Base-by-base conservation (phyloP, 2,329 filamentous ascomycete genomes). In the Emydomyces testavorans region DNA sequence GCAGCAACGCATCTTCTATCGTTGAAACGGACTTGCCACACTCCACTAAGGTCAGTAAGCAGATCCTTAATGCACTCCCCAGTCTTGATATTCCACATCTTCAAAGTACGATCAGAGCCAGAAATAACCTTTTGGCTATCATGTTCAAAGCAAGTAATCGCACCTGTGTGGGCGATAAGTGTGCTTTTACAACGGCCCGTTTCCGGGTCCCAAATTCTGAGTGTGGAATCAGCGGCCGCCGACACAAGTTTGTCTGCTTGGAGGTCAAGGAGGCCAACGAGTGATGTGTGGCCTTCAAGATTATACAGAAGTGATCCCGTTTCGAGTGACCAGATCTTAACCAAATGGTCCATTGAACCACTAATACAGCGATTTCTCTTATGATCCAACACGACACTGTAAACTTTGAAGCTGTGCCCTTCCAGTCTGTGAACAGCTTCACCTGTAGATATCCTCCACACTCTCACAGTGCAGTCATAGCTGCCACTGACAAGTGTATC, bases 21-120 rank as follows among this genome's bases (percentile, higher is more conserved):
- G 60, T 98, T 89, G 68, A 98, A 98, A 60, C 92, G 92, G 59
- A 98, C 92, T 70, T 98, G 92, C 92, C 92, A 98, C 6, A 98
- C 92, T n/a, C 90, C 89, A 56, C 83, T 90, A 29, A 98, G 74
- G 60, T 95, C 89, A 11, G 87, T 94, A 59, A 98, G 73, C 35
- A 98, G 76, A 65, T 98, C 90, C 56, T 90, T 85, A 45, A 94
- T 80, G 63, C 88, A 95, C 58, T 95, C 85, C 41, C 92, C 92
- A 1, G 83, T 94, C 58, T 81, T 79, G 42, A 95, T 84, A 60
- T 98, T 87, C 92, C 92, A 98, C 86, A 98, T 93, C 72, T 98
- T 98, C 54, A 98, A 73, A 2, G 87, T 95, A 59, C 90, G 82
- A 64, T 98, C 92, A 50, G 87, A 94, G 48, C 92, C 92, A 34